These are phyloP conservation scores for Caloboletus firmus DNA, from an alignment of 1,284 basidiomycete genomes.

Conservation along the genomic window DNA sequence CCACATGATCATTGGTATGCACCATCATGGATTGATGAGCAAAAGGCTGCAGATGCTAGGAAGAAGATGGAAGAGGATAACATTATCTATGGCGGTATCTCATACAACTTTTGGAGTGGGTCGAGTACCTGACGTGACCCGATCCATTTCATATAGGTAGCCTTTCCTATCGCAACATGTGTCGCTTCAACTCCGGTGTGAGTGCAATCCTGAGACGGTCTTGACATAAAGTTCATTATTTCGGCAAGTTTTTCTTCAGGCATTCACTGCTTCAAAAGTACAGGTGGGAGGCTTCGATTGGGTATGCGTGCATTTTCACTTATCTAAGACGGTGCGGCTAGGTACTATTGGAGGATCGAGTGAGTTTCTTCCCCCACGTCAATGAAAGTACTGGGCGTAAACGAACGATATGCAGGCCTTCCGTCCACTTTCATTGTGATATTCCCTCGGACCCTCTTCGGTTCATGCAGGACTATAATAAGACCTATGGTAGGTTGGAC, in stretches of 20 bases:
- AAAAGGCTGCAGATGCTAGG: conserved; percentile 58
- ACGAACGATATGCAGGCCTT: conserved; percentile 46
- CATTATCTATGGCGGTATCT: conserved; percentile 68
- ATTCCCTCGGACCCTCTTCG: conserved; percentile 77
- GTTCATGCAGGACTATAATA: conserved; percentile 75
- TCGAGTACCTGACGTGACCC: background rate
- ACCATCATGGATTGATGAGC: conserved; percentile 79
- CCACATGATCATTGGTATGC: conserved; percentile 74
- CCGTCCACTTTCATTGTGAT: conserved; percentile 76
- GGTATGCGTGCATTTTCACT: background rate
- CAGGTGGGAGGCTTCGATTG: conserved; percentile 42
- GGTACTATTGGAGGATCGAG: conserved; percentile 86
- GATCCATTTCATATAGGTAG: conserved; percentile 40
- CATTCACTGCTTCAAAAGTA: conserved; percentile 71
- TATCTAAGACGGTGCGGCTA: conserved; percentile 18
- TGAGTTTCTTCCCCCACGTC: conserved; percentile 19
- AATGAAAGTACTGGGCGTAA: conserved; percentile 10
- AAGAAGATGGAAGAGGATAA: conserved; percentile 59
- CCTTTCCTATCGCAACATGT: conserved; percentile 70
- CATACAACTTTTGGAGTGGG: background rate
- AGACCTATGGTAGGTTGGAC: conserved; percentile 71
- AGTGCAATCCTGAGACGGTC: conserved; percentile 28
- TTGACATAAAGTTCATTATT: background rate
- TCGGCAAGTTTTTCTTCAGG: conserved; percentile 69
- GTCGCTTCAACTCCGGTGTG: conserved; percentile 83